A percentile compares a stretch with the other conserved stretches of the same genome.
These are phyloP conservation scores for Lentinus polychrous DNA, from an alignment of 1,284 basidiomycete species.

Conservation along the genomic window DNA sequence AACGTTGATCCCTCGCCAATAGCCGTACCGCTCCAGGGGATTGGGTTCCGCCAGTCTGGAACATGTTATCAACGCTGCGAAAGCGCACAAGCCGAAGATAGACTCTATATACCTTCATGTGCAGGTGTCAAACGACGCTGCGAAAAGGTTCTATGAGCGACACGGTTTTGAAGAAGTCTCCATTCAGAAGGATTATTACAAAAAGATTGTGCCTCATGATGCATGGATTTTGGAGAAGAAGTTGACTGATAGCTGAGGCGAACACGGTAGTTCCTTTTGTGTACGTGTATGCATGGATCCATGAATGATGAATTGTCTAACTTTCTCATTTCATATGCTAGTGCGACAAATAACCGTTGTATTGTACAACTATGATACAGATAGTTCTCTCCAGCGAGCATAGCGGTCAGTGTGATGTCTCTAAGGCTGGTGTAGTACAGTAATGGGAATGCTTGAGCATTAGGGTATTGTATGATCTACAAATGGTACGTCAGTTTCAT, in stretches of 20 bases:
- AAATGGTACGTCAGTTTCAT: not conserved
- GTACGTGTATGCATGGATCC: not conserved
- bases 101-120: conserved; percentile 72
- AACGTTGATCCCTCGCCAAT: conserved; percentile 3
- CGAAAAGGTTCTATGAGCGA: conserved; percentile 71
- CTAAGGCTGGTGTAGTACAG: conserved; percentile 15
- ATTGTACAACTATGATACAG: conserved; percentile 8
- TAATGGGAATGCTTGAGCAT: conserved; percentile 7
- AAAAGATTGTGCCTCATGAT: conserved; percentile 69
- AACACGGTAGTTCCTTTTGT: not conserved
- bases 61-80: conserved; percentile 55
- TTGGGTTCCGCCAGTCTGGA: conserved; percentile 65
- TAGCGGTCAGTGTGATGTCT: conserved; percentile 8
- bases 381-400: not conserved
- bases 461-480: conserved; percentile 18
- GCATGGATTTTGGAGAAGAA: conserved; percentile 73
- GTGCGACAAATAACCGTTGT: not conserved
- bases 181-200: conserved; percentile 70
- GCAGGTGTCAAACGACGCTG: conserved; percentile 63
- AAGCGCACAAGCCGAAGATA: conserved; percentile 54
- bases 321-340: not conserved
- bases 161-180: conserved; percentile 67
- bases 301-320: not conserved
- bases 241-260: conserved; percentile 1
- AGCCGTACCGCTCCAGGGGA: conserved; percentile 74